phyloP scores from a whole-genome alignment of 1,139 yeast genomes.

The Saccharomyces pastorianus region DNA sequence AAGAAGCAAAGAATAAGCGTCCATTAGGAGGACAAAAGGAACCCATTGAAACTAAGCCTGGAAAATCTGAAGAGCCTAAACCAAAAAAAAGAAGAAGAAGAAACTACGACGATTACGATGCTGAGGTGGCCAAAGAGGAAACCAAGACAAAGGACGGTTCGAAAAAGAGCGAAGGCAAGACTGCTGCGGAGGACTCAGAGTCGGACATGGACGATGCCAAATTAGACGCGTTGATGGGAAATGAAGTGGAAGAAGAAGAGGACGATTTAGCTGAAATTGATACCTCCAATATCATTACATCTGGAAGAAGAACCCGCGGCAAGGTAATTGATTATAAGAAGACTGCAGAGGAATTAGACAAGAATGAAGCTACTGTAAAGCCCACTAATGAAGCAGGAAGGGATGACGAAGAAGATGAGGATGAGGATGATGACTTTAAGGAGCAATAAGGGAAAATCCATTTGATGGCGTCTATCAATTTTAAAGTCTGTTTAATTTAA shows the following conservation, averaged over 20 bases:
- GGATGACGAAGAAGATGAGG: slow-evolving; percentile 33
- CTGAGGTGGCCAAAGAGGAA: slow-evolving; percentile 36
- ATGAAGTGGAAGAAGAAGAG: slow-evolving; percentile 58
- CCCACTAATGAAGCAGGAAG: slow-evolving; percentile 16
- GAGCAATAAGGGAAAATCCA: slow-evolving; percentile 3
- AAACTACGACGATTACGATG: slow-evolving; percentile 44
- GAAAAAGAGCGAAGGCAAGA: slow-evolving; percentile 39
- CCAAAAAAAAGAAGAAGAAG: slow-evolving; percentile 39
- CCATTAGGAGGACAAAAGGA: slow-evolving; percentile 14
- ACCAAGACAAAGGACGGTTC: slow-evolving; percentile 38
- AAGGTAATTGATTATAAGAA: slow-evolving; percentile 78
- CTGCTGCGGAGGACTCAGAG: slow-evolving; percentile 37
- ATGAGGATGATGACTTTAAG: slow-evolving; percentile 13
- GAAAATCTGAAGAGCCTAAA: slow-evolving; percentile 13
- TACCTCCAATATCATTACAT: slow-evolving; percentile 68
- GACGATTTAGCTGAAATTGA: slow-evolving; percentile 83
- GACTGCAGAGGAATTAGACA: slow-evolving; percentile 69
- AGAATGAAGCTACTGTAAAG: slow-evolving; percentile 34
- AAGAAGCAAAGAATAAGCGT: slow-evolving; percentile 8
- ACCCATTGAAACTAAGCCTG: slow-evolving; percentile 5
- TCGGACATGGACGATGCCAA: slow-evolving; percentile 53
- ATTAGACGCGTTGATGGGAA: slow-evolving; percentile 37
- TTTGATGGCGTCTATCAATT: background rate
- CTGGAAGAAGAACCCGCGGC: slow-evolving; percentile 88
- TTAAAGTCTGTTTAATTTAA: background rate